Evolutionary conservation across 2,329 filamentous ascomycete genomes (phyloP), one percentile per base, ranked within the genome.

Genomic region (Colletotrichum eremochloae): DNA sequence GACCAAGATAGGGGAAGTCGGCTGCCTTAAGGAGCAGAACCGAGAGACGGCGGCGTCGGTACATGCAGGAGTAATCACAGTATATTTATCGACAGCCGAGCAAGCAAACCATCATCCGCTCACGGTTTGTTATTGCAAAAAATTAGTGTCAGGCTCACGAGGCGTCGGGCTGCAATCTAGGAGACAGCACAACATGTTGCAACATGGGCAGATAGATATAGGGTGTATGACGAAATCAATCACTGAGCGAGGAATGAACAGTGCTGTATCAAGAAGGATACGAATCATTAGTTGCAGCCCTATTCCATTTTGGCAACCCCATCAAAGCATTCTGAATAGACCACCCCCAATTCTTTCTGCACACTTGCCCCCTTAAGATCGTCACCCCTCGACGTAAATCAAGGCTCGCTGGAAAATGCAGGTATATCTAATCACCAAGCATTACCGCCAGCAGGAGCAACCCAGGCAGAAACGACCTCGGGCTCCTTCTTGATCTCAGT

Each of bases 251-350:
- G 57, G 24, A 20, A n/a, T 8, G n/a, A 14, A 29, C 52, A 2
- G 24, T 5, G 1, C 14, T 14, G 24, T 42, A 33, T 57, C 40
- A 58, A 55, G 66, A 70, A 40, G 55, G 40, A 14, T 56, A 55
- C 55, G 53, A 64, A 61, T 69, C 29, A 44, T 36, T 72, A 38
- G 50, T 42, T 42, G 48, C 63, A 61, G 50, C 57, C 64, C 68
- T 74, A 72, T 74, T 72, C 68, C 72, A 42, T 68, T 72, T 63
- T 63, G 68, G 60, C 63, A 46, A 46, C 20, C 57, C 60, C 48
- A 61, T 65, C 64, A 68, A 74, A 72, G 64, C 46, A 74, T 72
- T 72, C 68, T 58, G 72, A 73, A 73, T 73, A 73, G 71, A 67
- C 71, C 36, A 48, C 60, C 58, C 58, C 66, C 61, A 69, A 61